Base-by-base conservation (phyloP, 129 eudicot species). In the Tanacetum coccineum region DNA sequence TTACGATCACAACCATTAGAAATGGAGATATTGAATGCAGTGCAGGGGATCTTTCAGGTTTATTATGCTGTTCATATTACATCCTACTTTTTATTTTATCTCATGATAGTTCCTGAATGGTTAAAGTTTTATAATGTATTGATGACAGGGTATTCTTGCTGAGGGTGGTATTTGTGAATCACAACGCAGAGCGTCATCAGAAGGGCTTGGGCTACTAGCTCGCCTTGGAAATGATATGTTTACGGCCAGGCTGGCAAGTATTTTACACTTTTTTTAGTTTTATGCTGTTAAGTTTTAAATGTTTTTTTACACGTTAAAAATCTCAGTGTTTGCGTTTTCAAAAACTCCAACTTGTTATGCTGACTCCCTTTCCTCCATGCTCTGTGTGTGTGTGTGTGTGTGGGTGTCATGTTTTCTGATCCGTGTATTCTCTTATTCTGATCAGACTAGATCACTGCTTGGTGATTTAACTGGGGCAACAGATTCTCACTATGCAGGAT, bases 1-100 rank as follows among this genome's bases (percentile, higher is more conserved):
- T 71, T 75, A 64, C 98, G 89, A 28, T 69, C 86, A 61, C 96
- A 88, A 72, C 88, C 87, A 36, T 73, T 93, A 60, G 95, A 88
- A 73, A 75, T 78, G 80, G 92, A 84, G 65, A 71, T 88, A 70
- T 68, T 88, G 49, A 82, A 9, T 84, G 82, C 83, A 56, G 79
- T 82, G 15, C 98, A 86, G 74, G 78, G 87, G 58, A 93, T 93
- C 79, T 93, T 93, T 83, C 98, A 86, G 98, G 98, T 93, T 78
- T 36, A 51, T 48, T 39, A 54, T 60, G 63, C 71, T 75, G 51
- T 22, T 9, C 22, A 46, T 60, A 66, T 75, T 40, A 68, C 64
- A 51, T 68, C 54, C 54, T 54, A 28, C 62, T 58, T 36, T 6
- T 5, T 36, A 63, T 17, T 39, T 26, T 76, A 22, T 54, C 22